Base-by-base conservation (phyloP, 257 asterid genomes). In the Fraxinus quadrangulata region DNA sequence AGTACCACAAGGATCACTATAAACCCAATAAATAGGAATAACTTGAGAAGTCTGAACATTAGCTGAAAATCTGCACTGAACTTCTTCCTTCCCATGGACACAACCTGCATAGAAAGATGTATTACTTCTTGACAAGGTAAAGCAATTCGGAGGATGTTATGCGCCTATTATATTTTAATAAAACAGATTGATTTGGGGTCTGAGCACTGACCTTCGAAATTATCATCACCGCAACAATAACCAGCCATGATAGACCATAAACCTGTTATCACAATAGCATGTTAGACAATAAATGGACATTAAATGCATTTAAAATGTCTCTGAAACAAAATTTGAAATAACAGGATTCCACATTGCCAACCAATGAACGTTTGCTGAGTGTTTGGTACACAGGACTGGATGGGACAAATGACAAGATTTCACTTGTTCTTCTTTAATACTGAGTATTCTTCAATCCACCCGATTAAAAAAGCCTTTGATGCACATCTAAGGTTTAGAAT, bases 21-120 rank as follows among this genome's bases (percentile, higher is more conserved):
- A 59, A 87, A 89, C 34, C 91, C 94, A 10, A 95, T 79, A 70
- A 93, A 95, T 74, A 91, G 72, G 83, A 90, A 77, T 56, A 90
- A 86, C 85, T 95, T 95, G 28, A 95, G 91, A 26, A 93, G 92
- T 81, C 99, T 84, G 90, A 95, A 95, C 91, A 90, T 82, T 81
- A 95, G 87, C 90, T 95, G 99, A 87, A 93, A 93, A 87, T 95
- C 90, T 8, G 99, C 96, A 40, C 98, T 90, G 81, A 93, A 94
- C 87, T 77, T 90, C 88, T 86, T 80, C 82, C 99, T 88, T 30
- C 99, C 99, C 98, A 91, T 83, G 16, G 99, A 86, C 74, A 95
- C 95, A 0, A 95, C 84, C 98, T 93, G 90, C 82, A 84, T 36
- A 39, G 74, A 54, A 73, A 77, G 16, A 59, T 40, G 14, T 40